These are phyloP conservation scores for Metschnikowia orientalis DNA, from an alignment of 805 yeast species.

Conservation along the genomic window DNA sequence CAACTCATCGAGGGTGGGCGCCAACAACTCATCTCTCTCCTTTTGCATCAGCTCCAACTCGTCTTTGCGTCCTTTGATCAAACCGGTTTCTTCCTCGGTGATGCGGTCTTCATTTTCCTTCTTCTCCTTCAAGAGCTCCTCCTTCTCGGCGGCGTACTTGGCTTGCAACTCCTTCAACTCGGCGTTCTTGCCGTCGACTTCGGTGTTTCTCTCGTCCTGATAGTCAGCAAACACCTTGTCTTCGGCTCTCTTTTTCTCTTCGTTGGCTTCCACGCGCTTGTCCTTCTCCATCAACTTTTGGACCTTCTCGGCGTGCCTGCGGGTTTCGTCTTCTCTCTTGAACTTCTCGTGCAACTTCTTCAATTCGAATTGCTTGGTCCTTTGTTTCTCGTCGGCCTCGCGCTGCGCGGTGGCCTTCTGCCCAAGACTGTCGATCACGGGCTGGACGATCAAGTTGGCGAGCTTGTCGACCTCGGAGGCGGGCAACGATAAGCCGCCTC, in stretches of 20 bases:
- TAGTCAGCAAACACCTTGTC: slow-evolving; percentile 26
- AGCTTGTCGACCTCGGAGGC: slow-evolving; percentile 71
- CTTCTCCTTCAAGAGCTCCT: slow-evolving; percentile 42
- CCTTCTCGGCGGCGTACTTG: slow-evolving; percentile 38
- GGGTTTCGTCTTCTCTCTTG: slow-evolving; percentile 22
- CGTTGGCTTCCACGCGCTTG: slow-evolving; percentile 29
- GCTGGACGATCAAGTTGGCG: slow-evolving; percentile 77
- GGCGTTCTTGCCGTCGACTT: slow-evolving; percentile 24
- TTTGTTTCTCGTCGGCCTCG: slow-evolving; percentile 36
- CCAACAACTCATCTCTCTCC: slow-evolving; percentile 50
- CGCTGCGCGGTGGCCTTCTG: slow-evolving; percentile 70
- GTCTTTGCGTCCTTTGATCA: slow-evolving; percentile 41
- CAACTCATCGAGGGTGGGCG: slow-evolving; percentile 53
- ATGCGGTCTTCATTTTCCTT: slow-evolving; percentile 44
- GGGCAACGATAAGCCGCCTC: slow-evolving; percentile 82
- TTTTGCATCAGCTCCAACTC: slow-evolving; percentile 47
- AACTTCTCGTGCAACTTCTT: slow-evolving; percentile 28
- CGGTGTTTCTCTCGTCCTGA: slow-evolving; percentile 28
- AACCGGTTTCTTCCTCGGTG: slow-evolving; percentile 39
- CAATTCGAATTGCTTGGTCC: slow-evolving; percentile 34
- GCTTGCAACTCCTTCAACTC: slow-evolving; percentile 35
- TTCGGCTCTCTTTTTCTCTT: slow-evolving; percentile 29
- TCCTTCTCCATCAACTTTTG: slow-evolving; percentile 35
- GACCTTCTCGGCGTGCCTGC: slow-evolving; percentile 29
- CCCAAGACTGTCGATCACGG: slow-evolving; percentile 72